A percentile compares a stretch with the other conserved stretches of the same genome.
phyloP scores from a whole-genome alignment of 73 alveolate species.

The Paramecium bursaria region DNA sequence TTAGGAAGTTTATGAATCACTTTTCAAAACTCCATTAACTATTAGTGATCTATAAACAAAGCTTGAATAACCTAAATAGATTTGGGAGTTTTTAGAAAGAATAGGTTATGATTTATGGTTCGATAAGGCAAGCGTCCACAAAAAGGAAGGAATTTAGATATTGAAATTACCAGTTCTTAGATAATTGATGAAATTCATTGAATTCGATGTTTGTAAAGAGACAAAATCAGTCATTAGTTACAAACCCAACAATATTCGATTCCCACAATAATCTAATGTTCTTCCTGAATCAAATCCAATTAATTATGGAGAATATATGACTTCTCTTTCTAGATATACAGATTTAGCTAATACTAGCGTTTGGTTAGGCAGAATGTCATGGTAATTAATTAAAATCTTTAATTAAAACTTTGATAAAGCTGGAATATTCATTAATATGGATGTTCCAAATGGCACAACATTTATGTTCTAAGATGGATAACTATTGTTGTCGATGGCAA shows the following conservation, averaged over 20 bases:
- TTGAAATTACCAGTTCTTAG: conserved; percentile 12
- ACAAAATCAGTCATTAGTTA: conserved; percentile 73
- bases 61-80: conserved; percentile 30
- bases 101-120: conserved; percentile 86
- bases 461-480: conserved; percentile 17
- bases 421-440: conserved; percentile 78
- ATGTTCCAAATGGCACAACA: conserved; percentile 63
- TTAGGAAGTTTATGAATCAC: too few relatives aligned
- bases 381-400: conserved; percentile 81
- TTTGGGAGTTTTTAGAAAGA: conserved; percentile 70
- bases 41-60: too few relatives aligned
- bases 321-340: background rate
- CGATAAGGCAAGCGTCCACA: conserved; percentile 66
- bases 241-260: conserved; percentile 74
- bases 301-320: conserved; percentile 21
- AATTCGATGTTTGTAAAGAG: conserved; percentile 80
- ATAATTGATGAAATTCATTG: conserved; percentile 73
- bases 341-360: background rate
- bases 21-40: too few relatives aligned
- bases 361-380: conserved; percentile 43
- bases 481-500: conserved; percentile 62
- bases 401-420: conserved; percentile 76
- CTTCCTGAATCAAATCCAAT: conserved; percentile 3
- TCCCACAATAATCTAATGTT: conserved; percentile 49
- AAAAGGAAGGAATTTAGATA: conserved; percentile 28